Base-by-base conservation (phyloP, 2,329 filamentous ascomycete genomes). In the Aspergillus cejpii region DNA sequence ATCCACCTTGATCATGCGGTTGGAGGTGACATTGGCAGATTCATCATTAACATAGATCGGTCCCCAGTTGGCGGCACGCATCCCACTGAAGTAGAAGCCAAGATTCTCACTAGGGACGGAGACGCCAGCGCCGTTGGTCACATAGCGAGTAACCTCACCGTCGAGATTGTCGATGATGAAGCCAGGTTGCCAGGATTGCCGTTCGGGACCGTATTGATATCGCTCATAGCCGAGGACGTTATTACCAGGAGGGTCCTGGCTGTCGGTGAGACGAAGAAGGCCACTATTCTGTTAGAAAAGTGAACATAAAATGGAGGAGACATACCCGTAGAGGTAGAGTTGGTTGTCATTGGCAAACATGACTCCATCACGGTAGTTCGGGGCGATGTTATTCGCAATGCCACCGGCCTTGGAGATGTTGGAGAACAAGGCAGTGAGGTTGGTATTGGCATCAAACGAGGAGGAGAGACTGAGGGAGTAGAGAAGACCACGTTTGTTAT, bases 11-110 rank as follows among this genome's bases (percentile, higher is more conserved):
- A 87, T 77, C 23, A 88, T 65, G 1, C 67, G 77, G 44, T 77
- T 60, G 1, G 81, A 80, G 2, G 74, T 62, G 0, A 56, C 41
- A 2, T 68, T 67, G 0, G 61, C 56, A 23, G 73, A 68, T 4
- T n/a, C 11, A 1, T 47, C 41, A 5, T 58, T 41, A 7, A 6
- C 31, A 10, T 58, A 56, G 34, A 85, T 74, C 0, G 71, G 64
- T 0, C 78, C 79, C 55, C 67, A 73, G 10, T 64, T 62, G 0
- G 70, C 61, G 0, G 78, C 73, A 11, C 69, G 75, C 61, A 83
- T 66, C 0, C 84, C 84, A 0, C 80, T 78, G 51, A 87, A 85
- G 54, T 87, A 87, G 70, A 80, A 87, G 0, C 81, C 82, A 52
- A 80, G 74, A 50, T 85, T 82, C 61, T 87, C 84, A 0, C 82